Conservation (phyloP, 257 asterid genomes). For the Eucommia ulmoides region DNA sequence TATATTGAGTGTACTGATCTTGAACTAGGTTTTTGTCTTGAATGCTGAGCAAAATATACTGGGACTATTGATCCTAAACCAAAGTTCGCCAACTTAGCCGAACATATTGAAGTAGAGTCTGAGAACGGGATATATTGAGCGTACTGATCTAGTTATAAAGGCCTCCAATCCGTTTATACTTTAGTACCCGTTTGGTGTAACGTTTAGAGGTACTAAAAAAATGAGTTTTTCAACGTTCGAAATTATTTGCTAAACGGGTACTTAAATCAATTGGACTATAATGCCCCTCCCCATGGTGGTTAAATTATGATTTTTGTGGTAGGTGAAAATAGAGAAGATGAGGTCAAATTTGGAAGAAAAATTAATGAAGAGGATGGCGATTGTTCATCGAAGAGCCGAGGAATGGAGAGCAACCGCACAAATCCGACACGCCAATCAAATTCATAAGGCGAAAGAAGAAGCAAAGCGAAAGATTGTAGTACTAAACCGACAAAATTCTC, state of each 20-base stretch:
- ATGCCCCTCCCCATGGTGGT: background rate
- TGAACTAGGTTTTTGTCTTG: too few species aligned
- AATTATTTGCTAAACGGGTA: background rate
- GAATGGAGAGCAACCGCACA: constrained; percentile 75
- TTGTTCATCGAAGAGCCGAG: constrained; percentile 85
- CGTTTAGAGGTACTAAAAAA: too few species aligned
- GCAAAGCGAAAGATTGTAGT: constrained; percentile 31
- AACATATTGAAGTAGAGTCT: too few species aligned
- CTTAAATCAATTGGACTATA: background rate
- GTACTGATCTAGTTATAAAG: too few species aligned
- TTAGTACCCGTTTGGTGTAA: too few species aligned
- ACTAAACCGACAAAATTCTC: constrained; percentile 28
- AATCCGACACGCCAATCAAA: constrained; percentile 69
- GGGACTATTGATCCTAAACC: too few species aligned
- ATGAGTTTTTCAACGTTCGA: background rate
- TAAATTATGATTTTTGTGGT: background rate
- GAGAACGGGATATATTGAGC: background rate
- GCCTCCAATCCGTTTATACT: too few species aligned
- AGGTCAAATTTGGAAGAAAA: constrained; percentile 80
- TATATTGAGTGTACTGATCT: too few species aligned
- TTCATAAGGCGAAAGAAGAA: constrained; percentile 38
- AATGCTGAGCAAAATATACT: too few species aligned
- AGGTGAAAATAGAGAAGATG: constrained; percentile 96
- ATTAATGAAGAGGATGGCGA: constrained; percentile 84
- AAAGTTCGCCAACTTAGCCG: too few species aligned